Base-by-base conservation (phyloP, 768 basidiomycete genomes). In the Tulasnella sp. region DNA sequence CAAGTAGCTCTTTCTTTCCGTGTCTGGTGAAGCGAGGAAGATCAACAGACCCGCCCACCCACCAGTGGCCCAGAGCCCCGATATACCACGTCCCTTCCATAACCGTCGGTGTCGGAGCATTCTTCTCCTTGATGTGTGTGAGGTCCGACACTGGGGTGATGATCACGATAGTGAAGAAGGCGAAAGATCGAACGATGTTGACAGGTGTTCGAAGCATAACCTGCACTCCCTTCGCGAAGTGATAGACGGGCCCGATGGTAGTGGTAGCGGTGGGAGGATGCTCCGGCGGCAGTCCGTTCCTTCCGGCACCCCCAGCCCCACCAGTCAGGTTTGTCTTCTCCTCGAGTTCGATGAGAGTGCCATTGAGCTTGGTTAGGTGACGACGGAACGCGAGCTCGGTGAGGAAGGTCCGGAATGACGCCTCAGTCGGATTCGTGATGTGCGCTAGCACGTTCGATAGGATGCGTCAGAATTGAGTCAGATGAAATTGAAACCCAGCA, bases 351-450 rank as follows among this genome's bases (percentile, higher is more conserved):
- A 68, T 68, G 59, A 79, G 68, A 49, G 73, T 74, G 5, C 34
- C 34, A 66, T 84, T 84, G 66, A 96, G 80, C 57, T 84, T 84
- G 61, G 82, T 88, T 61, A 97, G 80, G 70, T 97, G 92, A 57
- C 89, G 87, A 53, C 93, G 88, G 70, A 99, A 97, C 24, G 92
- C 93, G 68, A 89, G 88, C 68, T 96, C 92, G n/a, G 93, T 98
- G 65, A 98, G 83, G 73, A 90, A 93, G 19, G 91, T 78, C 53
- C 93, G 83, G 72, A 99, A 97, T 5, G 92, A 92, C 49, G 83
- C 83, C 72, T 97, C 92, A 58, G 85, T 83, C 22, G 94, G 94
- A 71, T 97, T 98, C 31, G 92, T 90, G 69, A 93, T 80, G 75
- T 92, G 92, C 49, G 93, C 94, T 97, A n/a, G 74, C 48, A 22